Conservation (phyloP, 2,329 filamentous ascomycete species). For the Pseudogymnoascus sp. region DNA sequence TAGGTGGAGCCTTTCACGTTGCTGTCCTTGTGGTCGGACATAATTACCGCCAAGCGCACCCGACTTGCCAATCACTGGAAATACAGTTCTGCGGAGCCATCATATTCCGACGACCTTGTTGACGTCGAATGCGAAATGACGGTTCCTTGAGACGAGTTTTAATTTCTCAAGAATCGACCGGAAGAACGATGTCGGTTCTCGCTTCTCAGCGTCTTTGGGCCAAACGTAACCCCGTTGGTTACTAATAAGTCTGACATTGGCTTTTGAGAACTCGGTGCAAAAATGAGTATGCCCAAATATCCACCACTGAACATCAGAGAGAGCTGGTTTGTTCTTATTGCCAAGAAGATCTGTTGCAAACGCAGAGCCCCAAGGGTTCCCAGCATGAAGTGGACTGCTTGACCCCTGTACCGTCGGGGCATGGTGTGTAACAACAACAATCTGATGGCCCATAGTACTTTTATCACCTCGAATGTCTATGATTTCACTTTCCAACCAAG, state of each 20-base stretch:
- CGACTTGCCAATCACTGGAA: background rate
- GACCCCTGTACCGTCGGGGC: constrained; percentile 44
- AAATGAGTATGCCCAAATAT: constrained; percentile 41
- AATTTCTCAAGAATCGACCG: background rate
- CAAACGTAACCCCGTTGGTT: constrained; percentile 39
- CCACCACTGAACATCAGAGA: constrained; percentile 32
- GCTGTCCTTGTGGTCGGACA: constrained; percentile 26
- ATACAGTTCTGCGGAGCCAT: background rate
- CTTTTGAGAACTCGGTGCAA: constrained; percentile 34
- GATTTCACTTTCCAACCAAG: constrained; percentile 42
- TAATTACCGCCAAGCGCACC: background rate
- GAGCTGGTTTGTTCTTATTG: constrained; percentile 11
- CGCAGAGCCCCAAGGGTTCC: constrained; percentile 40
- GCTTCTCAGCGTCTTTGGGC: constrained; percentile 14
- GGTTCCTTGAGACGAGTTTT: background rate
- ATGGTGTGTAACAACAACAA: constrained; percentile 52
- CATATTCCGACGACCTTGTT: background rate
- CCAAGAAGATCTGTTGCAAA: constrained; percentile 46
- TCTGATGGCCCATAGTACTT: constrained; percentile 15
- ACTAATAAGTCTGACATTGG: constrained; percentile 31
- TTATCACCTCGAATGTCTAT: constrained; percentile 17
- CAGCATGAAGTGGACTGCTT: constrained; percentile 41
- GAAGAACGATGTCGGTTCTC: background rate
- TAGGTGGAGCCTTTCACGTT: constrained; percentile 35
- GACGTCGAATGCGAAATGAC: background rate